Percentiles rank a stretch among this genome's conserved stretches.
phyloP scores from a whole-genome alignment of 441 rosid species.

The Biscutella auriculata region DNA sequence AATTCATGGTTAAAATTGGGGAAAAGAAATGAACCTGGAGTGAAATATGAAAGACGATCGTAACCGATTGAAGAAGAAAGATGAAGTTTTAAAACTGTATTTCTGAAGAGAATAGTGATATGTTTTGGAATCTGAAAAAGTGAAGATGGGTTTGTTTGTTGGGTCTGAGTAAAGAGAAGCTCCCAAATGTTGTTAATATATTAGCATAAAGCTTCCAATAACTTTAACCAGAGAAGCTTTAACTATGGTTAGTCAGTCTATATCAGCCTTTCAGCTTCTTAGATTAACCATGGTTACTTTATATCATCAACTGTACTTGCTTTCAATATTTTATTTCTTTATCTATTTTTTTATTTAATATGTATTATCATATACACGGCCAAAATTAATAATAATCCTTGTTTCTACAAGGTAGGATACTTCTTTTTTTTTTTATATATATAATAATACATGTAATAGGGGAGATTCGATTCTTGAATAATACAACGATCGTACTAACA shows the following conservation, averaged over 20 bases:
- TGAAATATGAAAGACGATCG: background rate
- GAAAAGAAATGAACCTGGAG: constrained; percentile 4
- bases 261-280: background rate
- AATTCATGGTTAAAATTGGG: background rate
- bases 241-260: constrained; percentile 37
- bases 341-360: too few relatives aligned
- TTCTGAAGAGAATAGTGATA: background rate
- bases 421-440: too few relatives aligned
- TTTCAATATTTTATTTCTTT: too few relatives aligned
- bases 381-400: too few relatives aligned
- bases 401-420: too few relatives aligned
- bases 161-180: background rate
- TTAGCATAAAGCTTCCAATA: constrained; percentile 10
- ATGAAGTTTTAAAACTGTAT: background rate
- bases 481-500: too few relatives aligned
- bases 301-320: constrained; percentile 31
- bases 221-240: constrained; percentile 17
- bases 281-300: constrained; percentile 55
- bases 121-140: constrained; percentile 13
- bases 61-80: background rate
- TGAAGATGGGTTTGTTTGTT: constrained; percentile 2
- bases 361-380: too few relatives aligned
- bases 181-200: constrained; percentile 6
- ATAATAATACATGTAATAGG: too few relatives aligned
- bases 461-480: too few relatives aligned